These are phyloP conservation scores for Asterophora parasitica DNA, from an alignment of 768 basidiomycete genomes.

Conservation along the genomic window DNA sequence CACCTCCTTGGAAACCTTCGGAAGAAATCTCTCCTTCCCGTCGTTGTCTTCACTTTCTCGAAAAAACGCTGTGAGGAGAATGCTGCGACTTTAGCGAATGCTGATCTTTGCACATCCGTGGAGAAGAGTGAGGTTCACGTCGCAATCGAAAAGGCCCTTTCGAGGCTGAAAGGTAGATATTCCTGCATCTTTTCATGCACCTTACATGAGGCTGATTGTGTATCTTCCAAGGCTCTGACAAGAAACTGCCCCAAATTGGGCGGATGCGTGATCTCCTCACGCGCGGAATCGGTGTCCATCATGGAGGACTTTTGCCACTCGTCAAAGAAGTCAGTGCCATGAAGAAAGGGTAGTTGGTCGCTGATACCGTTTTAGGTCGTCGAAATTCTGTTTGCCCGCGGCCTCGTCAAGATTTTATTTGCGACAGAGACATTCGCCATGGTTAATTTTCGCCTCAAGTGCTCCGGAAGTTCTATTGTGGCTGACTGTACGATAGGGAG, in stretches of 20 bases:
- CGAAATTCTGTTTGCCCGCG: constrained; percentile 92
- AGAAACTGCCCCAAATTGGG: constrained; percentile 86
- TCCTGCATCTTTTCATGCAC: neutral
- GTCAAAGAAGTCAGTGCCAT: constrained; percentile 78
- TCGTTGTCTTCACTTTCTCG: constrained; percentile 95
- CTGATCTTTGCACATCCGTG: constrained; percentile 80
- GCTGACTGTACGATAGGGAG: constrained; percentile 57
- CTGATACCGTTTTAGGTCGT: constrained; percentile 58
- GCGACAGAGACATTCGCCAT: constrained; percentile 99
- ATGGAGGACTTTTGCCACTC: constrained; percentile 92
- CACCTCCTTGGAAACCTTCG: constrained; percentile 83
- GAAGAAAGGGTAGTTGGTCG: neutral
- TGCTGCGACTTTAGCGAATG: constrained; percentile 81
- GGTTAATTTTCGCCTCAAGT: constrained; percentile 42
- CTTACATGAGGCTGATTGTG: constrained; percentile 8
- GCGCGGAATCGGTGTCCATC: constrained; percentile 95
- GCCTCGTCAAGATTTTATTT: constrained; percentile 93
- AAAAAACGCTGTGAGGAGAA: constrained; percentile 98
- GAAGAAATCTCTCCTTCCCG: constrained; percentile 84
- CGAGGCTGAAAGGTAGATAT: constrained; percentile 76
- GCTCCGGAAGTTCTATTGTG: no score
- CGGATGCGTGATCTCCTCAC: constrained; percentile 86
- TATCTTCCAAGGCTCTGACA: constrained; percentile 68
- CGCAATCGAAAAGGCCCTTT: constrained; percentile 86
- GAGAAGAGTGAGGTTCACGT: constrained; percentile 98